Conservation (phyloP, 495 filamentous ascomycete species). For the Thermothielavioides terrestris region DNA sequence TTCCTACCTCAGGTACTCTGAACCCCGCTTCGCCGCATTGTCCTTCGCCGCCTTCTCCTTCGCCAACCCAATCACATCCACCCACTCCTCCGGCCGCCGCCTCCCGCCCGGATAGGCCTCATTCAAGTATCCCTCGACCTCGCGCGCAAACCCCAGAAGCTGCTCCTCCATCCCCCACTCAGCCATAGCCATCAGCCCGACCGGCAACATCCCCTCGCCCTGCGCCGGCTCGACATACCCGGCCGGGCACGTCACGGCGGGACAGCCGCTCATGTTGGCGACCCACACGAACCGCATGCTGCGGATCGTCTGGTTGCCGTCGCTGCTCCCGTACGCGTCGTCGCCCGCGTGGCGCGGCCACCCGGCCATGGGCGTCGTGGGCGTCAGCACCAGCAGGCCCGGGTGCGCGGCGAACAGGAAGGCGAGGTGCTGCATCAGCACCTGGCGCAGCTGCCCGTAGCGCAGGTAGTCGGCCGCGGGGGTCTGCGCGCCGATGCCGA, state of each 20-base stretch:
- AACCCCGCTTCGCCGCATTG: not conserved
- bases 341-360: constrained; percentile 50
- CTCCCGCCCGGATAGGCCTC: constrained; percentile 31
- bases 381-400: constrained; percentile 69
- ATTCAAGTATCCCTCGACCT: constrained; percentile 49
- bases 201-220: constrained; percentile 45
- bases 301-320: constrained; percentile 61
- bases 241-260: constrained; percentile 67
- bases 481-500: constrained; percentile 55
- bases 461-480: constrained; percentile 60
- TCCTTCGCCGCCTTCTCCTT: constrained; percentile 11
- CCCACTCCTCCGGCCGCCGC: constrained; percentile 33
- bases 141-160: constrained; percentile 64
- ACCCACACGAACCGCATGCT: constrained; percentile 88
- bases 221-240: constrained; percentile 55
- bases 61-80: constrained; percentile 31
- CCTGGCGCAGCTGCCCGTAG: constrained; percentile 62
- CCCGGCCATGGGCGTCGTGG: constrained; percentile 68
- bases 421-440: constrained; percentile 78
- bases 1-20: not conserved
- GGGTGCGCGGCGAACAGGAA: constrained; percentile 63
- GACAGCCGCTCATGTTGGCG: constrained; percentile 75
- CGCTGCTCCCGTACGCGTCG: constrained; percentile 57
- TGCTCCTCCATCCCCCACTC: constrained; percentile 84
- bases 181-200: constrained; percentile 83